A percentile compares a stretch with the other conserved stretches of the same genome.
These are phyloP conservation scores for Neurospora tetraspora DNA, from an alignment of 495 filamentous ascomycete species.

Conservation along the genomic window DNA sequence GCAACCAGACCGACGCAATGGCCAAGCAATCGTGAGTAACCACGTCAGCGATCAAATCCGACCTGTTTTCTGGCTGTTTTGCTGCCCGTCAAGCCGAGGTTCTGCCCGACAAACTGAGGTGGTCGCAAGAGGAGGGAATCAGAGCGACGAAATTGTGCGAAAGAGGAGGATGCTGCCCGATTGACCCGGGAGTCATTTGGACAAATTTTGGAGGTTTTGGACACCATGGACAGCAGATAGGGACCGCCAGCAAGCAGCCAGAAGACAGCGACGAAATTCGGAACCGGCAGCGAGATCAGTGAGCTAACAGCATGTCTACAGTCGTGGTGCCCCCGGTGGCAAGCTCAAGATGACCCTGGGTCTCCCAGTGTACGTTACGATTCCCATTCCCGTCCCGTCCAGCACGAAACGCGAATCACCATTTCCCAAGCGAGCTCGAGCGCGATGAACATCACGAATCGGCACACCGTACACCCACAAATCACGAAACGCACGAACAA, in stretches of 20 bases:
- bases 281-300: not conserved
- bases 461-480: not conserved
- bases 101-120: not conserved
- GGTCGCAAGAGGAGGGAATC: constrained; percentile 2
- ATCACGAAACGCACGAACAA: not conserved
- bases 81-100: not conserved
- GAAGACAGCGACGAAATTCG: not conserved
- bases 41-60: not conserved
- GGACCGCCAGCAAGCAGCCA: not conserved
- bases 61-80: not conserved
- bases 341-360: constrained; percentile 99
- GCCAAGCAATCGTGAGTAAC: constrained; percentile 40
- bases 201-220: not conserved
- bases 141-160: not conserved
- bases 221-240: not conserved
- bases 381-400: not conserved
- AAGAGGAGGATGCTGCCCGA: not conserved
- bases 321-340: constrained; percentile 93
- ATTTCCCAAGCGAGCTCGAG: not conserved
- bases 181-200: not conserved
- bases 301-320: constrained; percentile 22
- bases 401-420: constrained; percentile 8
- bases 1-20: constrained; percentile 34
- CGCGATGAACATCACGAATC: not conserved
- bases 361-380: constrained; percentile 87